These are phyloP conservation scores for Sclerotinia trifoliorum DNA, from an alignment of 2,329 filamentous ascomycete species.

Conservation along the genomic window DNA sequence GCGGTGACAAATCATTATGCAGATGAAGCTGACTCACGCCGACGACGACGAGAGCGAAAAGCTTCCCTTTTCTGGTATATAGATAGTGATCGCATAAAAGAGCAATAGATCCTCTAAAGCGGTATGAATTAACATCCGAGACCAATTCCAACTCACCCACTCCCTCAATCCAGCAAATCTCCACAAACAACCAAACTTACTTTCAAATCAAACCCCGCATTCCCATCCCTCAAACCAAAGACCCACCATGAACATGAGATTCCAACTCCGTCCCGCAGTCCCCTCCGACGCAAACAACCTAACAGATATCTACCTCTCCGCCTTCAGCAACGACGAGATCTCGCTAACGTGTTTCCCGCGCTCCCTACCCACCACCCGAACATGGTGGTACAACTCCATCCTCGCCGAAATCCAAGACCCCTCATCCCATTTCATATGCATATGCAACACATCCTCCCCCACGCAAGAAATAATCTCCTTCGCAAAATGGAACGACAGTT, in stretches of 20 bases:
- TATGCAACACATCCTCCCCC: conserved; percentile 40
- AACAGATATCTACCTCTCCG: conserved; percentile 46
- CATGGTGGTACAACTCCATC: conserved; percentile 43
- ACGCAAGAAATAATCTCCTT: conserved; percentile 44
- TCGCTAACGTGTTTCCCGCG: conserved; percentile 43
- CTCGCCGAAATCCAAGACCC: conserved; percentile 45
- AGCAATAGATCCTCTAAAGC: fast-evolving
- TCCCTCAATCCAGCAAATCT: no score
- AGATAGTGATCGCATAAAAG: neutral
- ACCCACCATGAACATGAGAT: conserved; percentile 33
- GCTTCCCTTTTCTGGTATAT: neutral
- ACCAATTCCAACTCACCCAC: neutral
- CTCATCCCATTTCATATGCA: conserved; percentile 43
- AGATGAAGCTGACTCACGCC: conserved; percentile 14
- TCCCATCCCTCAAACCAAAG: neutral
- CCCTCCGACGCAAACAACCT: conserved; percentile 45
- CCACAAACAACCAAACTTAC: neutral
- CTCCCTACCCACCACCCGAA: conserved; percentile 30
- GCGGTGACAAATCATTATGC: conserved; percentile 5
- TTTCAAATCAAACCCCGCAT: neutral
- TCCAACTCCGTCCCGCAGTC: conserved; percentile 43
- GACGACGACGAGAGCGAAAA: neutral
- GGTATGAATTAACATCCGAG: no score
- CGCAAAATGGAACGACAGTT: conserved; percentile 48
- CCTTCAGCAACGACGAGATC: conserved; percentile 46